phyloP scores from a whole-genome alignment of 306 rosid genomes.

The Leucaena leucocephala region DNA sequence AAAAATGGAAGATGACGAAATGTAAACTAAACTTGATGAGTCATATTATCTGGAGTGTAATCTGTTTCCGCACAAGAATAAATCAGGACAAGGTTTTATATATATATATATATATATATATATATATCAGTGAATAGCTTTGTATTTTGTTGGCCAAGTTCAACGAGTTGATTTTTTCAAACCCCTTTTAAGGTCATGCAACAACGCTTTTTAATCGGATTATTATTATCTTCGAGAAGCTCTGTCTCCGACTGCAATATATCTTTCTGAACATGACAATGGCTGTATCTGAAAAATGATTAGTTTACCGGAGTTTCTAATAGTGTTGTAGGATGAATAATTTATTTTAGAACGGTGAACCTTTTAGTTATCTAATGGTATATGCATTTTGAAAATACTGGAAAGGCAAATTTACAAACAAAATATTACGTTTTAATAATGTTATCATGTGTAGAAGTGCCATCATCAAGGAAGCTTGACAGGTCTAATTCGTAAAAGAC shows the following conservation, averaged over 20 bases:
- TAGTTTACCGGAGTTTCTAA: not conserved
- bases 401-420: not conserved
- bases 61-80: slow-evolving; percentile 43
- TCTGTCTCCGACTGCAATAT: not conserved
- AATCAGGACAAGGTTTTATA: slow-evolving; percentile 9
- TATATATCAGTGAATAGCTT: slow-evolving; percentile 2
- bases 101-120: no score
- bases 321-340: not conserved
- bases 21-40: slow-evolving; percentile 39
- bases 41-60: slow-evolving; percentile 39
- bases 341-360: not conserved
- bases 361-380: not conserved
- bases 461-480: not conserved
- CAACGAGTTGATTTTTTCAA: not conserved
- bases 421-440: not conserved
- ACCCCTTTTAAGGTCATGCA: not conserved
- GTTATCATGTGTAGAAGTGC: not conserved
- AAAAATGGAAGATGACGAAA: slow-evolving; percentile 39
- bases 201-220: not conserved
- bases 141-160: not conserved
- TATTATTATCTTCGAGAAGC: not conserved
- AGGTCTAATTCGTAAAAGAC: not conserved
- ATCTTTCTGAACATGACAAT: no score
- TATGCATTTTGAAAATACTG: not conserved
- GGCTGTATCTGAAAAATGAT: no score